Conservation (phyloP, 2,329 filamentous ascomycete genomes). For the Sclerotinia sclerotiorum region DNA sequence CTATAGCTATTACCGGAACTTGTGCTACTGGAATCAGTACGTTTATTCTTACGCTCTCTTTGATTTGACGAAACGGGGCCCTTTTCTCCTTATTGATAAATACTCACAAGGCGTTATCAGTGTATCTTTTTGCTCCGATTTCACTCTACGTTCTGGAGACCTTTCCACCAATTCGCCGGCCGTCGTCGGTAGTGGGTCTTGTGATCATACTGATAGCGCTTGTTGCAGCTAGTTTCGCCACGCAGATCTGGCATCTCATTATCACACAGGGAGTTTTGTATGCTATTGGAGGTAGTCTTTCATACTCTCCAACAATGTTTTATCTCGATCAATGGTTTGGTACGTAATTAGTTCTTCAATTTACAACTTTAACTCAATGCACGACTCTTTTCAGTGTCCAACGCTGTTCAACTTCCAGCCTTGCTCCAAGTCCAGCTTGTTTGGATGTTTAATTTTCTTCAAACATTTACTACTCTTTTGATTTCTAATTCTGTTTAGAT, state of each 20-base stretch:
- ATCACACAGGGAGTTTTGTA: constrained; percentile 49
- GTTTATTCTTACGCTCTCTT: not conserved
- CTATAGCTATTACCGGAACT: constrained; percentile 47
- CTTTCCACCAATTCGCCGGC: constrained; percentile 41
- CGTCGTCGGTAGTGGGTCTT: constrained; percentile 41
- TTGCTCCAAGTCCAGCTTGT: no score
- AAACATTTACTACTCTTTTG: not conserved
- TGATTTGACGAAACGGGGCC: not conserved
- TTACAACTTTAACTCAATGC: not conserved
- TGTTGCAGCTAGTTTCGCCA: constrained; percentile 47
- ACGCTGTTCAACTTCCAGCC: no score
- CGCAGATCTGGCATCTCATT: constrained; percentile 46
- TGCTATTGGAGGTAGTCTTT: constrained; percentile 45
- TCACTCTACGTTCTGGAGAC: constrained; percentile 30
- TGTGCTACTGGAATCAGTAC: constrained; percentile 35
- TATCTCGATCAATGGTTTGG: constrained; percentile 52
- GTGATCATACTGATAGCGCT: constrained; percentile 41
- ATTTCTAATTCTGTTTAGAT: not conserved
- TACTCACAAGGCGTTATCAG: not conserved
- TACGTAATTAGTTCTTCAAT: not conserved
- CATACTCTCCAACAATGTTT: constrained; percentile 45
- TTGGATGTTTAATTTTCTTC: not conserved
- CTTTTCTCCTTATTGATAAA: not conserved
- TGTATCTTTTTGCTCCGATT: constrained; percentile 35
- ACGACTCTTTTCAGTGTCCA: not conserved